Evolutionary conservation across 768 basidiomycete genomes (phyloP).

Genomic region (Calvatia gigantea): DNA sequence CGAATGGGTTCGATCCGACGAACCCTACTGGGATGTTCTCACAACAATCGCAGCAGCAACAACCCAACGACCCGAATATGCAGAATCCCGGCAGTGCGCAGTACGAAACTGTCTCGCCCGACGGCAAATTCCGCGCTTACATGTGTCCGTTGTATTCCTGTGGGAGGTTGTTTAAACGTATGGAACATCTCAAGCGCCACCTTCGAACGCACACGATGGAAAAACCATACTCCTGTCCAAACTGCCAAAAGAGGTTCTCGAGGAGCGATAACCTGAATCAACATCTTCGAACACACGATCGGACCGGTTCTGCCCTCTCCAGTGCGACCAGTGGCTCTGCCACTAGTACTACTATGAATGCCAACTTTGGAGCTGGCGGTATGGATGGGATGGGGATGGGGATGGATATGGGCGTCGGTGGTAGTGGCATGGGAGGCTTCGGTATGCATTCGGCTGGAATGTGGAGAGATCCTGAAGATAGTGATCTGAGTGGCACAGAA

Average conservation of each 20-base stretch:
- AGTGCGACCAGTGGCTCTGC: slow-evolving; percentile 20
- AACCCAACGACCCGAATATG: background rate
- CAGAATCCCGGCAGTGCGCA: slow-evolving; percentile 20
- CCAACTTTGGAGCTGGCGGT: slow-evolving; percentile 12
- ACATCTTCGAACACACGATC: slow-evolving; percentile 78
- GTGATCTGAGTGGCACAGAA: slow-evolving; percentile 21
- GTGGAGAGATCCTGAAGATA: slow-evolving; percentile 11
- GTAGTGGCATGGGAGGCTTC: slow-evolving; percentile 15
- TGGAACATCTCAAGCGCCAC: slow-evolving; percentile 89
- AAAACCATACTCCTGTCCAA: slow-evolving; percentile 71
- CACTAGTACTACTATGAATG: slow-evolving; percentile 22
- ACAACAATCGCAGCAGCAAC: background rate
- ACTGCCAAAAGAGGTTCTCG: slow-evolving; percentile 81
- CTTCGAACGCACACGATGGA: slow-evolving; percentile 89
- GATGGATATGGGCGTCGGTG: slow-evolving; percentile 8
- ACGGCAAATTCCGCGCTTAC: slow-evolving; percentile 59
- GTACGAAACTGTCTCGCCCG: slow-evolving; percentile 27
- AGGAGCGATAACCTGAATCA: slow-evolving; percentile 87
- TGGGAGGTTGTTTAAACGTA: slow-evolving; percentile 82
- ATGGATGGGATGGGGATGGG: slow-evolving; percentile 12
- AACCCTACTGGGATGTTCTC: background rate
- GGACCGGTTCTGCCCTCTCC: slow-evolving; percentile 28
- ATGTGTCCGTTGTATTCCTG: slow-evolving; percentile 85
- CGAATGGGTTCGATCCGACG: background rate
- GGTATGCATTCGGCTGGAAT: slow-evolving; percentile 17